Conservation (phyloP, 1,139 yeast species). For the Hyphopichia wangnamkhiaoensis region DNA sequence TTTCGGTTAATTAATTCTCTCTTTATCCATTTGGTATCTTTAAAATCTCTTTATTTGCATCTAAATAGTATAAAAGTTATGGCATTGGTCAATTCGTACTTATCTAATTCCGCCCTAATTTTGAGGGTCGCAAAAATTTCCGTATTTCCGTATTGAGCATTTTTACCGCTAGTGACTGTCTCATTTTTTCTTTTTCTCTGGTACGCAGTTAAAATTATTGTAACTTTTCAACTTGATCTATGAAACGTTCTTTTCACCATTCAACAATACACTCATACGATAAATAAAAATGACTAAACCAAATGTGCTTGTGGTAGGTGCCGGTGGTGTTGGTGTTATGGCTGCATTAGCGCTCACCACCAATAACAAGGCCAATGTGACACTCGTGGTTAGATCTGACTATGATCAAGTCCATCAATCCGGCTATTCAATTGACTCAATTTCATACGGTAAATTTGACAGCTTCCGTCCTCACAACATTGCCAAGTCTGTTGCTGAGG, state of each 20-base stretch:
- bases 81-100: no score
- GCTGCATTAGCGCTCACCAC: conserved; percentile 60
- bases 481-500: conserved; percentile 46
- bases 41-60: no score
- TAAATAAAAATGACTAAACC: conserved; percentile 14
- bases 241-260: no score
- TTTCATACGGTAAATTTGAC: conserved; percentile 56
- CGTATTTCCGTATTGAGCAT: no score
- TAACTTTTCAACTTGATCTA: no score
- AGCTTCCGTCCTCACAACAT: conserved; percentile 57
- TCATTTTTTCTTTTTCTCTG: no score
- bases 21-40: neutral
- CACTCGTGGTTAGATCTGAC: conserved; percentile 67
- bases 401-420: conserved; percentile 49
- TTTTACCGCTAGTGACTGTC: no score
- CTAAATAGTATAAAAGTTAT: no score
- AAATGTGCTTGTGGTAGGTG: conserved; percentile 41
- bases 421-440: conserved; percentile 64
- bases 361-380: conserved; percentile 50
- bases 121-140: no score
- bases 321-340: conserved; percentile 68
- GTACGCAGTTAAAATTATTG: no score
- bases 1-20: neutral
- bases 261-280: neutral
- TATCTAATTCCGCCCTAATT: no score